phyloP scores from a whole-genome alignment of 179 eudicot species.

The Vitellaria paradoxa region DNA sequence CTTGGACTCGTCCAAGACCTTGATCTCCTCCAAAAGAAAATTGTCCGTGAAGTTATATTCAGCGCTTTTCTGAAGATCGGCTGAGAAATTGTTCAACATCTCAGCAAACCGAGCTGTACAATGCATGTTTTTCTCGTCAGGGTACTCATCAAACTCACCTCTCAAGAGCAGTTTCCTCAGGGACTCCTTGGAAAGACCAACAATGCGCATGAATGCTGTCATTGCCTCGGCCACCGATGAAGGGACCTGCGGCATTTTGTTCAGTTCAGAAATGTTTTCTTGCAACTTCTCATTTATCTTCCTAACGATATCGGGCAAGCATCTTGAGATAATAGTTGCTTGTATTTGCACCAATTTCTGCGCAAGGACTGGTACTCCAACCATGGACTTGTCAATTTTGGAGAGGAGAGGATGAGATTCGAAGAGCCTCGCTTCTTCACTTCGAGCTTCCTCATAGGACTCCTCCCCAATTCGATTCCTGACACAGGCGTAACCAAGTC shows the following conservation, averaged over 20 bases:
- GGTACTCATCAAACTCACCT: neutral
- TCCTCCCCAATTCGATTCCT: conserved; percentile 11
- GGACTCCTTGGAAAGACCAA: conserved; percentile 28
- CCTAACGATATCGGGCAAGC: conserved; percentile 48
- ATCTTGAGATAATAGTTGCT: conserved; percentile 34
- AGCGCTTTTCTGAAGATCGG: neutral
- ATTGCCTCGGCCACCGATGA: conserved; percentile 1
- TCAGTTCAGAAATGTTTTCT: conserved; percentile 24
- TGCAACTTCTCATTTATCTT: conserved; percentile 42
- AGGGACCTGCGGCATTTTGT: no score
- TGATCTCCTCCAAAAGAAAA: conserved; percentile 37
- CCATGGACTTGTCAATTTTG: conserved; percentile 12
- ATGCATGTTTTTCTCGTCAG: conserved; percentile 17
- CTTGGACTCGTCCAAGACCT: neutral
- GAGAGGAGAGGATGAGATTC: conserved; percentile 27
- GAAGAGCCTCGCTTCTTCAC: conserved; percentile 42
- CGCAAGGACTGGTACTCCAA: conserved; percentile 44
- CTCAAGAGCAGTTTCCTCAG: conserved; percentile 4
- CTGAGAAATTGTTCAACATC: neutral
- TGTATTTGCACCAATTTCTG: conserved; percentile 22
- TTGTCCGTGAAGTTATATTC: no score
- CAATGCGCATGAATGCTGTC: conserved; percentile 24
- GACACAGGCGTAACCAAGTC: conserved; percentile 58
- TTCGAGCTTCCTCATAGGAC: conserved; percentile 45
- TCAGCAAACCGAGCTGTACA: neutral